Percentiles rank a stretch among this genome's conserved stretches.
phyloP scores from a whole-genome alignment of 768 basidiomycete species.

The Psilocybe sp. region DNA sequence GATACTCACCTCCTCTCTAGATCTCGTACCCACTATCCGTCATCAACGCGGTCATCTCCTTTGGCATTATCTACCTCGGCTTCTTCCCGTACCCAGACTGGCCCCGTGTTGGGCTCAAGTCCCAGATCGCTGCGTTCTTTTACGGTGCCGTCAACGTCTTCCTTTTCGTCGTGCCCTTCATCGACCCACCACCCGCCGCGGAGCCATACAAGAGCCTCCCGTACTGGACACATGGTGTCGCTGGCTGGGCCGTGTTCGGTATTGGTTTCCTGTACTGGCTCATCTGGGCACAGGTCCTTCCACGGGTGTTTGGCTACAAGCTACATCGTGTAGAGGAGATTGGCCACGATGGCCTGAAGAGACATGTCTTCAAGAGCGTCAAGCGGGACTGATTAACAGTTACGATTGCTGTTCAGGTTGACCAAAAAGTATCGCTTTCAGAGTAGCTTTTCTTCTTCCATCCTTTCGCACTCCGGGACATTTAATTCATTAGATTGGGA shows the following conservation, averaged over 20 bases:
- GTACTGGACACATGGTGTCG: constrained; percentile 50
- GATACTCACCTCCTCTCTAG: constrained; percentile 8
- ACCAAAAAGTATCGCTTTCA: no score
- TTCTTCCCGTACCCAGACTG: constrained; percentile 24
- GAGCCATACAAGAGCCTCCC: constrained; percentile 50
- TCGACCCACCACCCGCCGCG: constrained; percentile 45
- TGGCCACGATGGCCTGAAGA: constrained; percentile 29
- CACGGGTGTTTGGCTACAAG: constrained; percentile 26
- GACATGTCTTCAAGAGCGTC: constrained; percentile 19
- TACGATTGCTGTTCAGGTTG: no score
- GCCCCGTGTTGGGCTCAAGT: constrained; percentile 16
- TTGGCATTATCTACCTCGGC: constrained; percentile 43
- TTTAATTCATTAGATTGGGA: no score
- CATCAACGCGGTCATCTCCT: constrained; percentile 50
- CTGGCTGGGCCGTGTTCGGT: constrained; percentile 36
- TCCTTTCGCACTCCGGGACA: no score
- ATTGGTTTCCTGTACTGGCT: constrained; percentile 36
- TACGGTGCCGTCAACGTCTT: constrained; percentile 63
- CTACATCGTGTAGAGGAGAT: constrained; percentile 26
- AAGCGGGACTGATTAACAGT: not conserved
- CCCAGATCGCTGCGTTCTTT: constrained; percentile 30
- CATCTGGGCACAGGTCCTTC: constrained; percentile 27
- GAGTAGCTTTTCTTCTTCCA: no score
- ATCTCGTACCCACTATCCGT: constrained; percentile 47
- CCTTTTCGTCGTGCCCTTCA: constrained; percentile 50